Evolutionary conservation across 805 yeast species (phyloP).

Genomic region (Wickerhamiella sergipiensis): DNA sequence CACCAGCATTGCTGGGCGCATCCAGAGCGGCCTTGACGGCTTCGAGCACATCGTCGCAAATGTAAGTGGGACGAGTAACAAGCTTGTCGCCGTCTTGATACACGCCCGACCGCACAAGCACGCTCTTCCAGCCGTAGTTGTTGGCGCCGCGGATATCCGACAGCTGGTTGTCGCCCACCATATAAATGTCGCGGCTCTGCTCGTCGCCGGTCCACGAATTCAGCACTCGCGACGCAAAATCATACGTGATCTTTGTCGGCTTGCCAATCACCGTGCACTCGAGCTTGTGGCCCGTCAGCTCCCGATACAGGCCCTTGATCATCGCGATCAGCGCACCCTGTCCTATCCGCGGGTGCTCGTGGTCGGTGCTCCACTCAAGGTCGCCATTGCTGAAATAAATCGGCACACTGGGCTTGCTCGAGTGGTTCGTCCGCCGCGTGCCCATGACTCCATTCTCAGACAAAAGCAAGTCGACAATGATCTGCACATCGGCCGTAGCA

Average conservation of each 20-base stretch:
- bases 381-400: constrained; percentile 85
- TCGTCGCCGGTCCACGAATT: constrained; percentile 33
- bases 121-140: constrained; percentile 75
- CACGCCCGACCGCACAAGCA: constrained; percentile 81
- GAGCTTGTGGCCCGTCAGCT: constrained; percentile 71
- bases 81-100: constrained; percentile 39
- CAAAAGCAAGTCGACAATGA: constrained; percentile 66
- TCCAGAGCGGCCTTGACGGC: constrained; percentile 30
- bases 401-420: constrained; percentile 65
- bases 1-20: neutral
- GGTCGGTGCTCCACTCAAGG: constrained; percentile 87
- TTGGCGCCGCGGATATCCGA: constrained; percentile 87
- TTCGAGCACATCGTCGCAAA: constrained; percentile 36
- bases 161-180: constrained; percentile 97
- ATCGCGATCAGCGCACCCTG: constrained; percentile 92
- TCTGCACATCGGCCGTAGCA: constrained; percentile 75
- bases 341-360: constrained; percentile 69
- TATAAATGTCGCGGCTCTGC: constrained; percentile 47
- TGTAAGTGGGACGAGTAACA: constrained; percentile 34
- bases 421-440: constrained; percentile 41
- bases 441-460: constrained; percentile 77
- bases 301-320: constrained; percentile 70
- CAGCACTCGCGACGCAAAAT: constrained; percentile 67
- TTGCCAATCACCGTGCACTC: constrained; percentile 78
- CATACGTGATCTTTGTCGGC: constrained; percentile 79